phyloP scores from a whole-genome alignment of 495 filamentous ascomycete genomes.

The Penicillium lagena region DNA sequence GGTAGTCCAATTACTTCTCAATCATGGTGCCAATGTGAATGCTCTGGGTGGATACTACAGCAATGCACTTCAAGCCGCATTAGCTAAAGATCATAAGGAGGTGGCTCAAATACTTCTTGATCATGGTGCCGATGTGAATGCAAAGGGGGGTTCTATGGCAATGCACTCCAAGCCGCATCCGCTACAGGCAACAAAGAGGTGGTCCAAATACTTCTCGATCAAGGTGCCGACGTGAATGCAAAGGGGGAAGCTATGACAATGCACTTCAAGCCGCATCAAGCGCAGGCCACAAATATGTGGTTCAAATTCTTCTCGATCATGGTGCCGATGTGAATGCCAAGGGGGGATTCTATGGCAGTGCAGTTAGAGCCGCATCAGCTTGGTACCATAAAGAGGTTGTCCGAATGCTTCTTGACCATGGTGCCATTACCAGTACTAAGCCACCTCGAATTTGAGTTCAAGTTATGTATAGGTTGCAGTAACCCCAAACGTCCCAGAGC shows the following conservation, averaged over 20 bases:
- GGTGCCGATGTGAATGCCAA: conserved; percentile 9
- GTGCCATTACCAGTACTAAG: too few species aligned
- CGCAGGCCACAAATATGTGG: background rate
- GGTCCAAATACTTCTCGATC: conserved; percentile 8
- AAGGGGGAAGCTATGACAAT: conserved; percentile 12
- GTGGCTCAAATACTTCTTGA: too few species aligned
- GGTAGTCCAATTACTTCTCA: conserved; percentile 7
- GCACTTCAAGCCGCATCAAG: conserved; percentile 11
- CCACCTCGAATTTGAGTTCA: too few species aligned
- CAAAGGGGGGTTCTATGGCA: conserved; percentile 1
- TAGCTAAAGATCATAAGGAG: too few species aligned
- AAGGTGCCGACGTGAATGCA: conserved; percentile 10
- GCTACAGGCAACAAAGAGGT: conserved; percentile 1
- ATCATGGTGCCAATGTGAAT: too few species aligned
- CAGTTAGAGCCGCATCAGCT: conserved; percentile 5
- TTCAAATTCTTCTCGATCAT: conserved; percentile 1
- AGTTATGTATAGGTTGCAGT: too few species aligned
- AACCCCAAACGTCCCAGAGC: too few species aligned
- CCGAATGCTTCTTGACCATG: too few species aligned
- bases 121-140: too few species aligned
- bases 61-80: too few species aligned
- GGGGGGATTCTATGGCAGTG: background rate
- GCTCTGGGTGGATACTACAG: too few species aligned
- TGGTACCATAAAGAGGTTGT: background rate
- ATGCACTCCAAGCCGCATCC: conserved; percentile 11